These are phyloP conservation scores for Trypanosoma vivax DNA, from an alignment of 208 protist genomes.

Conservation along the genomic window DNA sequence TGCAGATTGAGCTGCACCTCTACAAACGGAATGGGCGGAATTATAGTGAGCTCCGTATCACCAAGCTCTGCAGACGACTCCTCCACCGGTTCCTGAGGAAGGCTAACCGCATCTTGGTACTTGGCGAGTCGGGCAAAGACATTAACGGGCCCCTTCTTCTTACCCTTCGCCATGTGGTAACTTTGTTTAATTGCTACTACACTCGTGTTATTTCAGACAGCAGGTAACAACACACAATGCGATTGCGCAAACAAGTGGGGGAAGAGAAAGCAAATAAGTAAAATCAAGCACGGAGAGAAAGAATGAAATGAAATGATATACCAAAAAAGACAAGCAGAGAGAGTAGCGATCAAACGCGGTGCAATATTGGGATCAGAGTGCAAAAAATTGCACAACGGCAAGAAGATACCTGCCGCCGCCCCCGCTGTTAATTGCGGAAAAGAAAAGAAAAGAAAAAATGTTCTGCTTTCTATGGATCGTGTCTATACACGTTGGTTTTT, in stretches of 20 bases:
- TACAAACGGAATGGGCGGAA: slow-evolving; percentile 45
- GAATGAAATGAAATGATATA: too few relatives aligned
- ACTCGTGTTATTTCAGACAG: not conserved
- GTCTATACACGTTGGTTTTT: slow-evolving; percentile 19
- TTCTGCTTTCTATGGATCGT: not conserved
- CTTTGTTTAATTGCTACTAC: not conserved
- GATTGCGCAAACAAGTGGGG: too few relatives aligned
- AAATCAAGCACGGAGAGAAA: too few relatives aligned
- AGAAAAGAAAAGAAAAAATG: too few relatives aligned
- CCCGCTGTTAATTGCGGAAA: too few relatives aligned
- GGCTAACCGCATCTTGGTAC: not conserved
- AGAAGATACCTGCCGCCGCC: too few relatives aligned
- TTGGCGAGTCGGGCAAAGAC: slow-evolving; percentile 19
- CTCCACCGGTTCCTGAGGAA: slow-evolving; percentile 6
- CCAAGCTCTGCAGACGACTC: slow-evolving; percentile 41
- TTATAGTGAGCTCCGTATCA: slow-evolving; percentile 41
- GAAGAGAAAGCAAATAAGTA: too few relatives aligned
- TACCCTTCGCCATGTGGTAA: slow-evolving; percentile 7
- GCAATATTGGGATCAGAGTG: too few relatives aligned
- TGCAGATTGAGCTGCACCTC: slow-evolving; percentile 53
- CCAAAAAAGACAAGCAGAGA: too few relatives aligned
- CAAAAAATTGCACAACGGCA: too few relatives aligned
- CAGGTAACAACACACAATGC: not conserved
- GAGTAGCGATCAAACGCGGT: too few relatives aligned
- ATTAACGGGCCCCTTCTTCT: slow-evolving; percentile 16